phyloP scores from a whole-genome alignment of 108 stramenopile species.

The Skeletonema potamos region DNA sequence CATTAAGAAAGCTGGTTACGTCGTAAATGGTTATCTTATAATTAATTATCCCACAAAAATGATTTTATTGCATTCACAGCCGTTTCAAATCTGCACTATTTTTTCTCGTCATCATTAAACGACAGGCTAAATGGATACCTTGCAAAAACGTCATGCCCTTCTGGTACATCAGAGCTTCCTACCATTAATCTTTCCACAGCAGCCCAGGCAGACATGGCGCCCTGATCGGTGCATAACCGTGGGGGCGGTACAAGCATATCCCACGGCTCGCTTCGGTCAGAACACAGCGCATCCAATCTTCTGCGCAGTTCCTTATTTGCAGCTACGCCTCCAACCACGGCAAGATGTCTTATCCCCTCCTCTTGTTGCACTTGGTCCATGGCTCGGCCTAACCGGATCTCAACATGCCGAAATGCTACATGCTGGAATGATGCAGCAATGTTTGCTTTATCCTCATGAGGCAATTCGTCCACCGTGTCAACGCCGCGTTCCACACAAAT shows the following conservation, averaged over 20 bases:
- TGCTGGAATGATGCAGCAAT: constrained; percentile 95
- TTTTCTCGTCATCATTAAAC: constrained; percentile 5
- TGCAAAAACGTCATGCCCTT: constrained; percentile 81
- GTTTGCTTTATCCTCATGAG: constrained; percentile 72
- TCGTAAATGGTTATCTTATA: constrained; percentile 32
- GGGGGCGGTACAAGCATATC: constrained; percentile 88
- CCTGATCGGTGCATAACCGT: constrained; percentile 96
- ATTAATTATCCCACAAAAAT: no score
- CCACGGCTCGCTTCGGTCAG: constrained; percentile 62
- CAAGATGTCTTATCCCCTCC: constrained; percentile 74
- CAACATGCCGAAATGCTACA: constrained; percentile 90
- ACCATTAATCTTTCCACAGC: constrained; percentile 85
- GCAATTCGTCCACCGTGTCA: constrained; percentile 47
- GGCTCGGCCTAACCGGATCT: constrained; percentile 81
- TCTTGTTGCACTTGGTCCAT: constrained; percentile 60
- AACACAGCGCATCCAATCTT: constrained; percentile 66
- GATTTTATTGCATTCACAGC: background rate
- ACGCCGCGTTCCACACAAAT: constrained; percentile 57
- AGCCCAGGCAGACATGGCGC: constrained; percentile 95
- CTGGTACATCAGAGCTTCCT: constrained; percentile 82
- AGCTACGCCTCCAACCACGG: constrained; percentile 97
- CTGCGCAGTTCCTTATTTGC: constrained; percentile 89
- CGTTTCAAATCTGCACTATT: background rate
- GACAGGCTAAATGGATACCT: constrained; percentile 74
- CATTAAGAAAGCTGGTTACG: constrained; percentile 63